These are phyloP conservation scores for Rhizophagus clarus DNA, from an alignment of 192 early-diverging fungal genomes.

Conservation along the genomic window DNA sequence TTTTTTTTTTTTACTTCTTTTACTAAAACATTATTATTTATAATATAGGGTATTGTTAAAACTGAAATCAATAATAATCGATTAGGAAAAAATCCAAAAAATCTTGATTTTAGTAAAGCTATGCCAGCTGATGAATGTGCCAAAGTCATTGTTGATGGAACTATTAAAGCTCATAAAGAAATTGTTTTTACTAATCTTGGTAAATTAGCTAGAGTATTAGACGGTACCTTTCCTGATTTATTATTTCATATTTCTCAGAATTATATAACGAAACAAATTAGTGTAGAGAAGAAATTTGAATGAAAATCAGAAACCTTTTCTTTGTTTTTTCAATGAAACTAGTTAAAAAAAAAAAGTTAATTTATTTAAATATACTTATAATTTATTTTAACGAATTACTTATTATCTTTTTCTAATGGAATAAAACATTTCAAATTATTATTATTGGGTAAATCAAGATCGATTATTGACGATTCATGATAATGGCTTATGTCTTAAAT, in stretches of 20 bases:
- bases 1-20: background rate
- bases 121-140: conserved; percentile 18
- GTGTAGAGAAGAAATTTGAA: background rate
- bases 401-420: too few species aligned
- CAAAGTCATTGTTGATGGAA: background rate
- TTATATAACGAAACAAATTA: background rate
- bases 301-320: too few species aligned
- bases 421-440: too few species aligned
- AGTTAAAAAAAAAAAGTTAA: too few species aligned
- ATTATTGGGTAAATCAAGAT: too few species aligned
- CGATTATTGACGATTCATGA: too few species aligned
- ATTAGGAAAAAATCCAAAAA: conserved; percentile 1
- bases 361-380: too few species aligned
- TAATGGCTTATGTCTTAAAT: too few species aligned
- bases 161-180: conserved; percentile 4
- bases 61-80: conserved; percentile 14
- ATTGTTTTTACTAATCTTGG: background rate
- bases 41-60: background rate
- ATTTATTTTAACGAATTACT: too few species aligned
- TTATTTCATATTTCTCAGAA: background rate
- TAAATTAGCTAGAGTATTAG: background rate
- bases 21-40: background rate
- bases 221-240: conserved; percentile 4
- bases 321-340: too few species aligned
- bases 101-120: background rate